Percentiles rank a stretch among this genome's conserved stretches.
Evolutionary conservation across 2,329 filamentous ascomycete species (phyloP).

Genomic region (Hypoxylon sp.): DNA sequence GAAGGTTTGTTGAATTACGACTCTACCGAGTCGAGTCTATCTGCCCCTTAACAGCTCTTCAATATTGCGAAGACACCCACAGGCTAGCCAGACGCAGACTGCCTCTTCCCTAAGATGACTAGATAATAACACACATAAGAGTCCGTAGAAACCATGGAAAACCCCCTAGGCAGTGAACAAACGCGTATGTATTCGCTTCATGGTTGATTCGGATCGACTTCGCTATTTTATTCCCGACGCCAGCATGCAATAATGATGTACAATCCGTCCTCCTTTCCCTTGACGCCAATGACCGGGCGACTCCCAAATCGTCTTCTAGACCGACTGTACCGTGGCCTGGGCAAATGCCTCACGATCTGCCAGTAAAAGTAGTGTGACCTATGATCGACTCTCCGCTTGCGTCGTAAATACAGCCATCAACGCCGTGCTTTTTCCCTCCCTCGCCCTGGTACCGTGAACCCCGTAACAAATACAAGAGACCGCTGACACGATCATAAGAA

Average conservation of each 20-base stretch:
- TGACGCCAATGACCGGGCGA: conserved; percentile 32
- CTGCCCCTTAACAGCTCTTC: neutral
- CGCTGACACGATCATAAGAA: conserved; percentile 15
- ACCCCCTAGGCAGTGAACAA: neutral
- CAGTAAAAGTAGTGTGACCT: conserved; percentile 12
- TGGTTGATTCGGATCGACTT: conserved; percentile 16
- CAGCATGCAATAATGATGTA: conserved; percentile 42
- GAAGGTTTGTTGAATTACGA: neutral
- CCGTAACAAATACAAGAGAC: conserved; percentile 37
- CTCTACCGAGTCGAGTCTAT: neutral
- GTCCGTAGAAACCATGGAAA: conserved; percentile 1
- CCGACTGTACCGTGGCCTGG: conserved; percentile 2
- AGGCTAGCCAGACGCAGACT: neutral
- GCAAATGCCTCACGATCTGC: conserved; percentile 11
- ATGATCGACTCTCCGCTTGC: conserved; percentile 23
- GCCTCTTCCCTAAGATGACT: neutral
- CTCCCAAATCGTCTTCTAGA: conserved; percentile 25
- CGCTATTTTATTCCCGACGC: conserved; percentile 25
- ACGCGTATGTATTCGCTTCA: conserved; percentile 18
- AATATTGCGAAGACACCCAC: neutral
- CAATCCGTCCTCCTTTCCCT: conserved; percentile 32
- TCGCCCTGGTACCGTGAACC: conserved; percentile 41
- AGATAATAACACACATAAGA: neutral
- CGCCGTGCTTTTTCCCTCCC: conserved; percentile 51
- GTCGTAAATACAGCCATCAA: conserved; percentile 44